Conservation (phyloP, 2,329 filamentous ascomycete genomes). For the Colletotrichum gigasporum region DNA sequence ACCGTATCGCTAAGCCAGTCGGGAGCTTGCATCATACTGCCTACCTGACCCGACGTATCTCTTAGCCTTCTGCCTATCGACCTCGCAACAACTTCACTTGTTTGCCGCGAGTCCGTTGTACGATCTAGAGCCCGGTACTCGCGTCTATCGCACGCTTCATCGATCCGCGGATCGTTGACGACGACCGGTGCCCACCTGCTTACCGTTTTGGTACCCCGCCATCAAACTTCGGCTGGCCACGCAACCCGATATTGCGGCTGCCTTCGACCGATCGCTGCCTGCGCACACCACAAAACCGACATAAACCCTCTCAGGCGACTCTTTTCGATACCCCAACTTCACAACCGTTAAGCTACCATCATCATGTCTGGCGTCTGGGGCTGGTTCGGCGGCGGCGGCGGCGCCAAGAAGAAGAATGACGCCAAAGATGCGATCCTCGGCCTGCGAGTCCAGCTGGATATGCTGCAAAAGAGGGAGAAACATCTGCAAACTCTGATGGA, state of each 20-base stretch:
- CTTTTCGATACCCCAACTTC: neutral
- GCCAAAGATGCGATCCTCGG: constrained; percentile 96
- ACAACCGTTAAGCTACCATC: constrained; percentile 28
- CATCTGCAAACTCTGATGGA: constrained; percentile 92
- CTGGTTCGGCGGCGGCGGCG: constrained; percentile 89
- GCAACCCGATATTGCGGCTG: constrained; percentile 29
- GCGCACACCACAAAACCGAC: constrained; percentile 18
- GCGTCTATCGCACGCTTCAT: neutral
- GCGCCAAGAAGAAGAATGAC: constrained; percentile 78
- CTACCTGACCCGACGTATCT: constrained; percentile 14
- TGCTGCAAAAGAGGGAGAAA: constrained; percentile 96
- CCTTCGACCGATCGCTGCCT: constrained; percentile 22
- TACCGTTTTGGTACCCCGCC: constrained; percentile 31
- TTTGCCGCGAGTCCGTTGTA: constrained; percentile 21
- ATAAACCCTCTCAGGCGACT: neutral
- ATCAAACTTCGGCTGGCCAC: constrained; percentile 32
- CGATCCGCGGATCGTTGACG: constrained; percentile 5
- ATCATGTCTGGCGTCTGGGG: constrained; percentile 78
- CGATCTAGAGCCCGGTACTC: neutral
- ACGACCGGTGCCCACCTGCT: constrained; percentile 23
- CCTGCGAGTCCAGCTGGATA: constrained; percentile 89
- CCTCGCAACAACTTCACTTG: constrained; percentile 13
- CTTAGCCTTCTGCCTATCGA: constrained; percentile 20
- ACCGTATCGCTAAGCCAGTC: constrained; percentile 29
- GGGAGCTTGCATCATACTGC: constrained; percentile 31